These are phyloP conservation scores for Platanthera guangdongensis DNA, from an alignment of 106 monocot species.

Conservation along the genomic window DNA sequence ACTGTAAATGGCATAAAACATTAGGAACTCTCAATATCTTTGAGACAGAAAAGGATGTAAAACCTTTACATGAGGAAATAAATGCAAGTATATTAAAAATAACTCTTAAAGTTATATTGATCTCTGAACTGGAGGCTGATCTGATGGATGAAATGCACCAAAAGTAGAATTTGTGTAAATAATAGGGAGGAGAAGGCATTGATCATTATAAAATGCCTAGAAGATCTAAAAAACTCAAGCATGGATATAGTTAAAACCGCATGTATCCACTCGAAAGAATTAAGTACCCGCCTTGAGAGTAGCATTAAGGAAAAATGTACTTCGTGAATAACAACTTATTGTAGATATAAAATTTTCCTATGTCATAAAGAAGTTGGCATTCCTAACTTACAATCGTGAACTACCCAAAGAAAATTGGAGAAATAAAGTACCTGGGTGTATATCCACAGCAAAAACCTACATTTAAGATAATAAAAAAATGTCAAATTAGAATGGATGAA, in stretches of 20 bases:
- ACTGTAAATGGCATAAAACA: background rate
- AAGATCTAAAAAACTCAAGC: too few relatives aligned
- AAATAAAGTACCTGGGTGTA: constrained; percentile 66
- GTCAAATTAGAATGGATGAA: background rate
- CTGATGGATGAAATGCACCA: too few relatives aligned
- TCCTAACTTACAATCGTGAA: background rate
- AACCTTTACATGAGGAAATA: background rate
- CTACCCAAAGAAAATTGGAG: background rate
- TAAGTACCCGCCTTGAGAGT: background rate
- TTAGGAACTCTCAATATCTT: background rate
- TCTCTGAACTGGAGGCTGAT: too few relatives aligned
- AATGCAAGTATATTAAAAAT: too few relatives aligned
- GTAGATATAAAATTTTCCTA: background rate
- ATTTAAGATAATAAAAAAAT: constrained; percentile 4
- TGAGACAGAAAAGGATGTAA: background rate
- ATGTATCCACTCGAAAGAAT: background rate
- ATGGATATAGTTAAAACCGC: background rate
- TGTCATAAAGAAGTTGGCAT: background rate
- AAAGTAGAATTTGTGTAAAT: too few relatives aligned
- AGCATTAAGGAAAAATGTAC: background rate
- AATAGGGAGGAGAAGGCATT: too few relatives aligned
- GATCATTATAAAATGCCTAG: too few relatives aligned
- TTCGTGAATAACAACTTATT: background rate
- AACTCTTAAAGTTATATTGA: too few relatives aligned
- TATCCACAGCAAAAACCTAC: constrained; percentile 89